Percentiles rank a stretch among this genome's conserved stretches.
Conservation (phyloP, 2,329 filamentous ascomycete species). For the Scytalidium lignicola region DNA sequence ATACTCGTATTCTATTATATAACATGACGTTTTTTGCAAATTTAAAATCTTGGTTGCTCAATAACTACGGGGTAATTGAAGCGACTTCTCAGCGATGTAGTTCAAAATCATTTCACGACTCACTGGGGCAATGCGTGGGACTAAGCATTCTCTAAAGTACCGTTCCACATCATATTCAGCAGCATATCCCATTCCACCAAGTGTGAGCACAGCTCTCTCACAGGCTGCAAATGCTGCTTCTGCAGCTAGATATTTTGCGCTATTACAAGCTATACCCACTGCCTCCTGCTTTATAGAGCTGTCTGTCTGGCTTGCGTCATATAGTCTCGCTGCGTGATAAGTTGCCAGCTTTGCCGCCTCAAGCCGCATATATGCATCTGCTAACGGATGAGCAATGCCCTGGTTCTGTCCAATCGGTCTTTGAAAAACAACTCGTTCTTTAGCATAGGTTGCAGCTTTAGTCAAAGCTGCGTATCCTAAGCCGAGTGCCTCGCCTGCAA, state of each 20-base stretch:
- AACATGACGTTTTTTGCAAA: no score
- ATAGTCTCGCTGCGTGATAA: slow-evolving; percentile 60
- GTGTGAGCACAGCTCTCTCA: slow-evolving; percentile 53
- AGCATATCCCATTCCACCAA: slow-evolving; percentile 63
- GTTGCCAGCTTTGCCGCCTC: slow-evolving; percentile 61
- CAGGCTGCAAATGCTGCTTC: slow-evolving; percentile 60
- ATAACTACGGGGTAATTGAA: slow-evolving; percentile 26
- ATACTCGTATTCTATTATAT: no score
- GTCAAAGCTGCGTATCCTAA: slow-evolving; percentile 68
- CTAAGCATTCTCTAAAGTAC: slow-evolving; percentile 59
- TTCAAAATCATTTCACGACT: slow-evolving; percentile 73
- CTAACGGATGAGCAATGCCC: slow-evolving; percentile 59
- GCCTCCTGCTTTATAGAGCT: slow-evolving; percentile 46
- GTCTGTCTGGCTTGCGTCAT: slow-evolving; percentile 50
- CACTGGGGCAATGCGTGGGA: slow-evolving; percentile 60
- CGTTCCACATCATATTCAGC: slow-evolving; percentile 61
- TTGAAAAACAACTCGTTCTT: slow-evolving; percentile 61
- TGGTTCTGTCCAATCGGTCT: slow-evolving; percentile 63
- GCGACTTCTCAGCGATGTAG: slow-evolving; percentile 62
- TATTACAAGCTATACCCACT: slow-evolving; percentile 62
- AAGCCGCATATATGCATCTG: slow-evolving; percentile 59
- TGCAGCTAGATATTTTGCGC: slow-evolving; percentile 65
- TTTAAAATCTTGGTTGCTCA: no score
- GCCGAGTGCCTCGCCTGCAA: slow-evolving; percentile 75
- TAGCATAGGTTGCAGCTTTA: slow-evolving; percentile 60